Base-by-base conservation (phyloP, 371 early-diverging fungal genomes). In the Zopfochytrium polystomum region DNA sequence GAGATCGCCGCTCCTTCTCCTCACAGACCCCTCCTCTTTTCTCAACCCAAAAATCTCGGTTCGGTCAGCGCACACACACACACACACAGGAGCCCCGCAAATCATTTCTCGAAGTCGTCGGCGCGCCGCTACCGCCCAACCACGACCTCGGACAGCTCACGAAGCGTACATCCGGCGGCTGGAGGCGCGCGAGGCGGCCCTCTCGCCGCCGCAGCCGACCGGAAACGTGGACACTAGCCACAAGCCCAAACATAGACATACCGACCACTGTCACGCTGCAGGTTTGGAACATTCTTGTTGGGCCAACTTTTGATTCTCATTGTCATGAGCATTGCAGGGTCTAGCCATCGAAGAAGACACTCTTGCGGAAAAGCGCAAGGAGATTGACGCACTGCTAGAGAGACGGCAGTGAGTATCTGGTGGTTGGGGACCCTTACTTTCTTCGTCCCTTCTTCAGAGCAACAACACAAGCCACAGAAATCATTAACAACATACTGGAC, bases 281-380 rank as follows among this genome's bases (percentile, higher is more conserved):
- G 61, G 70, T 69, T n/a, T n/a, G n/a, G n/a, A n/a, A n/a, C n/a
- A n/a, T n/a, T n/a, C n/a, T n/a, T n/a, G n/a, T n/a, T n/a, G n/a
- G n/a, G n/a, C n/a, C n/a, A n/a, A 11, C 7, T 38, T 18, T 11
- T 11, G 1, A 26, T 20, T 18, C 18, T 1, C 15, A 26, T 54
- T 30, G 30, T 60, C 3, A 43, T 35, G 26, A 35, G 27, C 15
- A 1, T 20, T 34, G 13, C 56, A 74, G 61, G 78, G 75, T 29
- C 60, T 72, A 18, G 75, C 75, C 0, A 60, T 75, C 22, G 75
- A 73, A 52, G 49, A 31, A 25, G 78, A 78, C 58, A 32, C 51
- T 6, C 29, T 44, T 9, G 31, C 54, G 23, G 29, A 52, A 7
- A 73, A 68, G 27, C 52, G 75, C 22, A 22, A 30, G 4, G 52